phyloP scores from a whole-genome alignment of 1,284 basidiomycete genomes.

The Cutaneotrichosporon daszewskae region DNA sequence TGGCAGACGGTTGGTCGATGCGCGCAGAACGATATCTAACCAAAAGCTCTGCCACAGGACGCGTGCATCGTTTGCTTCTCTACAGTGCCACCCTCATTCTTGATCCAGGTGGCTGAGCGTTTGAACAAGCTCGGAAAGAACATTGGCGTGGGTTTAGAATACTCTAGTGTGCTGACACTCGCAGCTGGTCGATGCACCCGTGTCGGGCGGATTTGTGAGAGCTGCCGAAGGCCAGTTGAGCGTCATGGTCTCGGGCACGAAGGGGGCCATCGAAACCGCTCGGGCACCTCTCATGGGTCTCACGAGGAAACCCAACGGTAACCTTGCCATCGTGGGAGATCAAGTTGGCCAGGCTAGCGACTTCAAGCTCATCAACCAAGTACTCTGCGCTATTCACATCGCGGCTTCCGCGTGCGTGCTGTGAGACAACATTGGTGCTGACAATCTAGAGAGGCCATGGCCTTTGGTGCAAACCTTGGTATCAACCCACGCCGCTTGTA shows the following conservation, averaged over 20 bases:
- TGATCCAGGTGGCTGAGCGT: conserved; percentile 24
- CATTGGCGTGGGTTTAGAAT: conserved; percentile 24
- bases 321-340: conserved; percentile 29
- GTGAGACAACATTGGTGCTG: background rate
- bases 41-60: conserved; percentile 28
- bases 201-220: conserved; percentile 44
- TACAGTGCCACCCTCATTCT: conserved; percentile 42
- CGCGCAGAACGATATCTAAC: background rate
- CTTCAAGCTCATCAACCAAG: conserved; percentile 44
- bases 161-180: background rate
- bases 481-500: conserved; percentile 38
- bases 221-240: conserved; percentile 42
- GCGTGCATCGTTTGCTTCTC: conserved; percentile 44
- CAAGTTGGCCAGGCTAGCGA: conserved; percentile 31
- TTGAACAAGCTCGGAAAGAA: conserved; percentile 31
- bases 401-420: conserved; percentile 20
- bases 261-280: conserved; percentile 23
- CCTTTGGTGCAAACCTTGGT: conserved; percentile 38
- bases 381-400: conserved; percentile 37
- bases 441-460: conserved; percentile 35
- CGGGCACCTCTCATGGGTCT: conserved; percentile 33
- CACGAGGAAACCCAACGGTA: conserved; percentile 30
- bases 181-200: conserved; percentile 43
- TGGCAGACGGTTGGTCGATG: conserved; percentile 24
- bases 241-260: conserved; percentile 43